These are phyloP conservation scores for Ramaria rubella DNA, from an alignment of 768 basidiomycete genomes.

Conservation along the genomic window DNA sequence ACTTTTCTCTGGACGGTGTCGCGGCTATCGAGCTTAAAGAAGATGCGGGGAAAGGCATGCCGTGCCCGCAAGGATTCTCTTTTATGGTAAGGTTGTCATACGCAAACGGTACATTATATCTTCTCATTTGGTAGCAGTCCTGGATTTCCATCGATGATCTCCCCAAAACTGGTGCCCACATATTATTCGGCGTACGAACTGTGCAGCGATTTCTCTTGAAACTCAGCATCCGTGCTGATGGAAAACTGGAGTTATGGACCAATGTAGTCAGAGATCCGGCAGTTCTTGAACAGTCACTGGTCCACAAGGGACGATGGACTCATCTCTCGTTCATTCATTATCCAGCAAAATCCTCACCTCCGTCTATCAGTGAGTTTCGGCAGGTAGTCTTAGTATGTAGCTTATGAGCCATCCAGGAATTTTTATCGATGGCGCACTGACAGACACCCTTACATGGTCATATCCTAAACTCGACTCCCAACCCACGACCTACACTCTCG, in stretches of 20 bases:
- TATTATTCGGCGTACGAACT: slow-evolving; percentile 32
- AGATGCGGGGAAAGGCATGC: slow-evolving; percentile 45
- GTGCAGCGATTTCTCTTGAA: slow-evolving; percentile 32
- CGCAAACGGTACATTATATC: background rate
- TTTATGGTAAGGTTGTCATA: slow-evolving; percentile 10
- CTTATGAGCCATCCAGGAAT: slow-evolving; percentile 40
- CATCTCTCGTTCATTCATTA: slow-evolving; percentile 65
- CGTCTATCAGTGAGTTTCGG: slow-evolving; percentile 48
- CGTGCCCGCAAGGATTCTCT: slow-evolving; percentile 23
- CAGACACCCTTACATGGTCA: slow-evolving; percentile 52
- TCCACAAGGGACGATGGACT: slow-evolving; percentile 60
- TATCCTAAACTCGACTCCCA: slow-evolving; percentile 53
- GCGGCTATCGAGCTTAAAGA: slow-evolving; percentile 47
- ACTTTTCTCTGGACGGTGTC: slow-evolving; percentile 59
- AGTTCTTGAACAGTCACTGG: slow-evolving; percentile 38
- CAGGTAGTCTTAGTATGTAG: slow-evolving; percentile 3
- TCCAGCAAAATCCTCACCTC: slow-evolving; percentile 46
- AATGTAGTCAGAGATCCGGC: slow-evolving; percentile 33
- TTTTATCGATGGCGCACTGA: slow-evolving; percentile 66
- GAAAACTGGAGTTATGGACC: slow-evolving; percentile 45
- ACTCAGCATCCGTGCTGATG: slow-evolving; percentile 44
- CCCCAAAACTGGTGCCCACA: slow-evolving; percentile 27
- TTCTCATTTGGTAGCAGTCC: slow-evolving; percentile 23
- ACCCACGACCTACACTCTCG: slow-evolving; percentile 44
- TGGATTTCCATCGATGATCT: slow-evolving; percentile 46